These are phyloP conservation scores for Populus hybrid DNA, from an alignment of 441 rosid genomes.

Conservation along the genomic window DNA sequence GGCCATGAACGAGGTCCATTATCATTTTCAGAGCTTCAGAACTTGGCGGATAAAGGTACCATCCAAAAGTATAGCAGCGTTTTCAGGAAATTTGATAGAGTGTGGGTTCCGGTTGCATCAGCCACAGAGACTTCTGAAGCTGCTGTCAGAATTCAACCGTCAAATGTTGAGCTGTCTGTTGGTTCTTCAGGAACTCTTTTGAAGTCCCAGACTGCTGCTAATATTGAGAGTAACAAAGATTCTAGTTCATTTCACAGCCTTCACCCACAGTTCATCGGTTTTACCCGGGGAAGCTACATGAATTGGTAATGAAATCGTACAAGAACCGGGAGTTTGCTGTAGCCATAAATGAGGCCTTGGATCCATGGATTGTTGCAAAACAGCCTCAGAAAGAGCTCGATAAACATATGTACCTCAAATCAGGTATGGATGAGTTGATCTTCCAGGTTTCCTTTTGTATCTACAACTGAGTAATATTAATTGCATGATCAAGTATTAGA, in stretches of 20 bases:
- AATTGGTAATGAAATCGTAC: conserved; percentile 95
- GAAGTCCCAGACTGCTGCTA: conserved; percentile 30
- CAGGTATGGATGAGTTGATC: conserved; percentile 49
- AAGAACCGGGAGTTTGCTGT: conserved; percentile 98
- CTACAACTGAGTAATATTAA: neutral
- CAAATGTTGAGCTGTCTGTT: conserved; percentile 33
- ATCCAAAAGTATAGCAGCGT: conserved; percentile 74
- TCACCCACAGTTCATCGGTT: conserved; percentile 97
- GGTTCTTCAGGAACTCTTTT: conserved; percentile 41
- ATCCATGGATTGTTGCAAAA: conserved; percentile 93
- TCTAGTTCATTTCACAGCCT: conserved; percentile 52
- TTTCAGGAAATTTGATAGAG: conserved; percentile 81
- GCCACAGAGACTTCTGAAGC: conserved; percentile 46
- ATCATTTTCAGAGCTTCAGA: conserved; percentile 72
- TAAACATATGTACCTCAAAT: conserved; percentile 67
- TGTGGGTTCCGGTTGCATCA: conserved; percentile 84
- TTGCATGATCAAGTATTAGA: neutral
- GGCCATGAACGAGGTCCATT: conserved; percentile 94
- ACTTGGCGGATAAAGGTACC: conserved; percentile 66
- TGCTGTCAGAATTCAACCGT: conserved; percentile 30
- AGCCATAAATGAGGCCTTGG: conserved; percentile 94
- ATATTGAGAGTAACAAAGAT: conserved; percentile 29
- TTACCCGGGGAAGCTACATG: conserved; percentile 90
- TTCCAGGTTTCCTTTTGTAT: neutral
- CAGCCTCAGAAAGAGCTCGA: conserved; percentile 94